These are phyloP conservation scores for Termitomyces sp. DNA, from an alignment of 1,284 basidiomycete species.

Conservation along the genomic window DNA sequence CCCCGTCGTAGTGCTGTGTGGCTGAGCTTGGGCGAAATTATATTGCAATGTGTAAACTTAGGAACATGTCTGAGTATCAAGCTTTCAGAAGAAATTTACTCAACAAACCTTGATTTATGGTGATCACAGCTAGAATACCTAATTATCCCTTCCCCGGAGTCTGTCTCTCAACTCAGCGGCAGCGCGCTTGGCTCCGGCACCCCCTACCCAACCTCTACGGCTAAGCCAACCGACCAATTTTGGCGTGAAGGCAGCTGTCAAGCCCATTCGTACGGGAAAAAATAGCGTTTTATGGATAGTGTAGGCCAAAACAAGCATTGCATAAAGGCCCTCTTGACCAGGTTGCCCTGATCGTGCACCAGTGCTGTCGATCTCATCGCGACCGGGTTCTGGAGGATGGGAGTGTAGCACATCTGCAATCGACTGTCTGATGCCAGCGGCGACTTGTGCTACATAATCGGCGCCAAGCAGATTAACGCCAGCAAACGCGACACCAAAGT, in stretches of 20 bases:
- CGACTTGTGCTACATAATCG: conserved; percentile 76
- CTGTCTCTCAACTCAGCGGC: conserved; percentile 59
- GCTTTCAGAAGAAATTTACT: not conserved
- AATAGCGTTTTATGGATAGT: conserved; percentile 95
- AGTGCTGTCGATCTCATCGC: conserved; percentile 47
- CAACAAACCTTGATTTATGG: conserved; percentile 7
- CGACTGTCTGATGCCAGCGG: conserved; percentile 52
- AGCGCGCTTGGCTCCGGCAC: conserved; percentile 61
- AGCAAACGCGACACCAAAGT: conserved; percentile 81
- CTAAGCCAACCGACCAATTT: conserved; percentile 77
- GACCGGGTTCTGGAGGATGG: conserved; percentile 57
- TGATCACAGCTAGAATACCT: conserved; percentile 6
- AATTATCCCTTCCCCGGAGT: conserved; percentile 26
- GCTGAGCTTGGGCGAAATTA: conserved; percentile 3
- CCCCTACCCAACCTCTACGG: conserved; percentile 70
- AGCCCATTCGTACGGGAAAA: conserved; percentile 83
- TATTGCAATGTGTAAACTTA: conserved; percentile 2
- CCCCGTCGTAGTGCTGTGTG: conserved; percentile 10
- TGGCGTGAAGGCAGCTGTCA: conserved; percentile 88
- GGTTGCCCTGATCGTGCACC: conserved; percentile 22
- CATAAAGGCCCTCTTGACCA: conserved; percentile 74
- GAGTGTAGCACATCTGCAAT: conserved; percentile 40
- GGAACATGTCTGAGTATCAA: not conserved
- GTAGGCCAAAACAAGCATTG: conserved; percentile 90
- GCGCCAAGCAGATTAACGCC: conserved; percentile 87